Evolutionary conservation across 805 yeast species (phyloP), one percentile per base, ranked within the genome.

Genomic region (Candida chilensis): DNA sequence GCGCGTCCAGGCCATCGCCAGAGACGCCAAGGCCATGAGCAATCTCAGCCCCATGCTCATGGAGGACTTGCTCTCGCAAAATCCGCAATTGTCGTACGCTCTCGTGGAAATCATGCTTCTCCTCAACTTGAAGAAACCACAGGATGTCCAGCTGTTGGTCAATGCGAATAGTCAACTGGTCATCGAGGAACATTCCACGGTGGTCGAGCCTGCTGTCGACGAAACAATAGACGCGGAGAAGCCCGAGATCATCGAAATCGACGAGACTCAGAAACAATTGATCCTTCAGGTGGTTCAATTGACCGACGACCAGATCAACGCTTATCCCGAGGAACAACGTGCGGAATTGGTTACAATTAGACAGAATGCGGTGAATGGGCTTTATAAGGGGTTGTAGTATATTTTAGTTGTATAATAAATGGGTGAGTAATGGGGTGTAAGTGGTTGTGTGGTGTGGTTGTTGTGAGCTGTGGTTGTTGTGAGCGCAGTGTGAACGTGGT

Each of bases 71-170:
- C 57, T 88, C 12, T 65, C 65, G 17, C 72, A 72, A 38, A 75
- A 77, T 35, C 96, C 96, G 0, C 96, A 90, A 50, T 60, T 90
- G 27, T 59, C 84, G 2, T 86, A 77, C 50, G 92, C 95, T 0
- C 59, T 85, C 17, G 90, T 87, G 3, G 96, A 88, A 45, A 62
- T 78, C 2, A 54, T 85, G 37, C 47, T 78, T 37, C 55, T 51
- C 36, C 49, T 55, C 27, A 60, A 54, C 17, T 40, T 45, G 20
- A 54, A 48, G 7, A 28, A 18, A 4, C 41, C 51, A 2, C 47
- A 45, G 0, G 40, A 41, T 11, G 37, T 54, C 16, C 44, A 43
- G 24, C 28, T 17, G 10, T 34, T n/a, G n/a, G n/a, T n/a, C n/a
- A n/a, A n/a, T n/a, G n/a, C n/a, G n/a, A n/a, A n/a, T n/a, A n/a